Base-by-base conservation (phyloP, 371 early-diverging fungal genomes). In the Nosema muscidifuracis region DNA sequence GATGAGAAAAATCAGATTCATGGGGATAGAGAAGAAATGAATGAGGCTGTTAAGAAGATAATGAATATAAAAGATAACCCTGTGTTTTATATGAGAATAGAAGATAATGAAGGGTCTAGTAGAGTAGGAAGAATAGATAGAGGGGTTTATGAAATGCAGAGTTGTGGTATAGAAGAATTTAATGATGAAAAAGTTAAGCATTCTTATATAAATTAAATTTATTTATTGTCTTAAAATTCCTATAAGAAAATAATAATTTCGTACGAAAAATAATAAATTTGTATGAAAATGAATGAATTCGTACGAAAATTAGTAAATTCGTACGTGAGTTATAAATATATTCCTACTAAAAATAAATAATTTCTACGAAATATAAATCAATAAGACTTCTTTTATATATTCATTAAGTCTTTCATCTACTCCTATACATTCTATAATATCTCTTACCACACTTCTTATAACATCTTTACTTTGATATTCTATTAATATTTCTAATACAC, bases 51-150 rank as follows among this genome's bases (percentile, higher is more conserved):
- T 10, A 34, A 63, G 3, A 13, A 43, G 7, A n/a, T 67, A 15
- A 50, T 28, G 26, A 15, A 43, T 15, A 50, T 72, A 4, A 44
- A 66, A 15, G 20, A 2, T 13, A 57, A 57, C 12, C 62, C 61
- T 15, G 60, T 34, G 18, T 74, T 80, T 42, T 60, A 71, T 38
- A 20, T 80, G 44, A 55, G 16, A 44, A 71, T 80, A 15, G 30
- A n/a, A 42, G 80, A 80, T 62, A 40, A 38, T 15, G 51, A 24
- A 15, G 77, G 80, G 3, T 36, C 40, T 40, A 73, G 74, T 26
- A 71, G 73, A 55, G 62, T 80, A 43, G 70, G 70, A 0, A 62
- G 67, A 12, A 47, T 53, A 4, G 70, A 56, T 18, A 63, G 43
- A 18, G 72, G 65, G 20, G 38, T 72, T 47, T 40, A 69, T 33